Evolutionary conservation across 2,329 filamentous ascomycete species (phyloP).

Genomic region (Aspergillus udagawae): DNA sequence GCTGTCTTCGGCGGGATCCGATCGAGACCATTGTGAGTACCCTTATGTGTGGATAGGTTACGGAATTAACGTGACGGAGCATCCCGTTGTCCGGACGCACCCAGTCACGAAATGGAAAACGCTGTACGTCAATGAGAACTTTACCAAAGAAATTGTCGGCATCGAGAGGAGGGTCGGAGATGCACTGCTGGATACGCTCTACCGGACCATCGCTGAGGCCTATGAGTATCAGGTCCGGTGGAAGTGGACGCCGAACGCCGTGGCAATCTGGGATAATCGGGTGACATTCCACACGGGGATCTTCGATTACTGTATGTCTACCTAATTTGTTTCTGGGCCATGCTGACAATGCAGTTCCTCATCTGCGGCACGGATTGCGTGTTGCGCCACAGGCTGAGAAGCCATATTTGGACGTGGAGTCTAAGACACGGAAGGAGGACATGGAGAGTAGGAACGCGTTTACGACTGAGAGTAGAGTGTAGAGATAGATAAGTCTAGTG

Average conservation of each 20-base stretch:
- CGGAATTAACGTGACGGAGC: too few relatives aligned
- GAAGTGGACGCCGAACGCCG: conserved; percentile 7
- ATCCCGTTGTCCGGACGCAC: conserved; percentile 32
- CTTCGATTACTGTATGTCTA: conserved; percentile 5
- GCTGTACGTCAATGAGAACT: conserved; percentile 32
- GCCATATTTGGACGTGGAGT: conserved; percentile 2
- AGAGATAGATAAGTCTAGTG: too few relatives aligned
- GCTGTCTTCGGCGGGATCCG: conserved; percentile 27
- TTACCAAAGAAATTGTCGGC: conserved; percentile 19
- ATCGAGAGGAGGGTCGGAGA: conserved; percentile 8
- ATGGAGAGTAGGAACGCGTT: not conserved
- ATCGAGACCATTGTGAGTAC: conserved; percentile 19
- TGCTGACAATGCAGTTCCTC: not conserved
- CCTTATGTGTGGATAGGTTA: too few relatives aligned
- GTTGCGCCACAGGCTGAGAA: conserved; percentile 5
- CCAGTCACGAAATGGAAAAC: conserved; percentile 31
- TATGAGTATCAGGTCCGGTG: conserved; percentile 8
- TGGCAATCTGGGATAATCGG: conserved; percentile 6
- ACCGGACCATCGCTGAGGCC: not conserved
- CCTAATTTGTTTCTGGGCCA: not conserved
- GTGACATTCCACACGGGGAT: not conserved
- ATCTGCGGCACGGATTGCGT: conserved; percentile 3
- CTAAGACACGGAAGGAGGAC: conserved; percentile 4
- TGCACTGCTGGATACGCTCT: conserved; percentile 3
- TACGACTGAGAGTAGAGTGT: too few relatives aligned